phyloP scores from a whole-genome alignment of 2,329 filamentous ascomycete genomes.

The Monilinia vaccinii-corymbosi region DNA sequence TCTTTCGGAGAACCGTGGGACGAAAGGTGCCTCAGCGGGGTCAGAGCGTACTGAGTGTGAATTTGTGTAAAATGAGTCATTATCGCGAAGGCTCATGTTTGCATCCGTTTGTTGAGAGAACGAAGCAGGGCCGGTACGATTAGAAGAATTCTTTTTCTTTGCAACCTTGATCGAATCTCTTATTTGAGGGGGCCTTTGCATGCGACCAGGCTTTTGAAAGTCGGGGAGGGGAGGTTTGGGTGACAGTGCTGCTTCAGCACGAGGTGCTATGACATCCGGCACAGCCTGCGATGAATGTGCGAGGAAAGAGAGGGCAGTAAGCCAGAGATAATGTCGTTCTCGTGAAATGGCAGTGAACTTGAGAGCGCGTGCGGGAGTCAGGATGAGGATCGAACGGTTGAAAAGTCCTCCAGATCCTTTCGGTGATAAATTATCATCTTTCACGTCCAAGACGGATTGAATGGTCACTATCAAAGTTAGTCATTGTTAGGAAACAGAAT shows the following conservation, averaged over 20 bases:
- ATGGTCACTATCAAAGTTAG: conserved; percentile 61
- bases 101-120: conserved; percentile 15
- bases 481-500: conserved; percentile 11
- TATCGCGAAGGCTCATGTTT: conserved; percentile 16
- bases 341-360: conserved; percentile 83
- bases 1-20: conserved; percentile 59
- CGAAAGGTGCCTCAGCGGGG: conserved; percentile 59
- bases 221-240: conserved; percentile 35
- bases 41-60: conserved; percentile 16
- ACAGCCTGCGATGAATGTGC: conserved; percentile 79
- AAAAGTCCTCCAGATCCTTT: conserved; percentile 61
- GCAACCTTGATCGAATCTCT: conserved; percentile 85
- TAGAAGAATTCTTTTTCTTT: conserved; percentile 49
- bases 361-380: conserved; percentile 85
- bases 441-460: conserved; percentile 93
- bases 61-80: conserved; percentile 20
- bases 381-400: conserved; percentile 87
- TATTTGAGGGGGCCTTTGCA: conserved; percentile 42
- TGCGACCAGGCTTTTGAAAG: conserved; percentile 34
- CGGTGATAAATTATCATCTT: conserved; percentile 81
- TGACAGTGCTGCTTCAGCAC: conserved; percentile 41
- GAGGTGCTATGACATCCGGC: conserved; percentile 58
- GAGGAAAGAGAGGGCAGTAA: conserved; percentile 89
- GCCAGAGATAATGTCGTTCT: conserved; percentile 89
- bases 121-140: conserved; percentile 31